A percentile compares a stretch with the other conserved stretches of the same genome.
Conservation (phyloP, 169 alveolate genomes). For the Cryptosporidium andersoni region DNA sequence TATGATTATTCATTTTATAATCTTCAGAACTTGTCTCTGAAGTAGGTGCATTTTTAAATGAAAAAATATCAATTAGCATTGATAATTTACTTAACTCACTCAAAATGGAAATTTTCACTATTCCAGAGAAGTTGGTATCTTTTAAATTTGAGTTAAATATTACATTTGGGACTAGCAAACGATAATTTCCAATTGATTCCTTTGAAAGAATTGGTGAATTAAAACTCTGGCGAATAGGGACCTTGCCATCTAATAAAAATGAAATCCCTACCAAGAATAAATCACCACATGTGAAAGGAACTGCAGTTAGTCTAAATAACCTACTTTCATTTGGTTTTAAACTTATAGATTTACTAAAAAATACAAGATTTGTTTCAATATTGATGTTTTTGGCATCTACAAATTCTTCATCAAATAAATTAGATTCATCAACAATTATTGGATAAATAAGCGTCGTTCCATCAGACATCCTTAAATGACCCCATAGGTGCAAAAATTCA, state of each 20-base stretch:
- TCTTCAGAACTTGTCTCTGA: no score
- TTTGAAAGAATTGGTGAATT: not conserved
- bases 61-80: constrained; percentile 2
- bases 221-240: constrained; percentile 50
- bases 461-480: constrained; percentile 43
- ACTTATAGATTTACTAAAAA: constrained; percentile 20
- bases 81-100: not conserved
- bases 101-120: constrained; percentile 28
- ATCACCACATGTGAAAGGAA: constrained; percentile 56
- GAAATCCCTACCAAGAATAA: constrained; percentile 52
- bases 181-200: no score
- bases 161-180: not conserved
- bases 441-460: constrained; percentile 20
- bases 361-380: not conserved
- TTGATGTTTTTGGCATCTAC: not conserved
- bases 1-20: no score
- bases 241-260: constrained; percentile 54
- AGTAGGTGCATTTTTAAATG: no score
- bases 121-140: not conserved
- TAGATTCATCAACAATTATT: not conserved
- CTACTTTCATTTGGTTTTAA: constrained; percentile 34
- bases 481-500: constrained; percentile 60
- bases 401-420: not conserved
- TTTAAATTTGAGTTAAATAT: not conserved
- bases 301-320: constrained; percentile 16